These are phyloP conservation scores for Dactylellina drechsleri DNA, from an alignment of 2,329 filamentous ascomycete species.

Conservation along the genomic window DNA sequence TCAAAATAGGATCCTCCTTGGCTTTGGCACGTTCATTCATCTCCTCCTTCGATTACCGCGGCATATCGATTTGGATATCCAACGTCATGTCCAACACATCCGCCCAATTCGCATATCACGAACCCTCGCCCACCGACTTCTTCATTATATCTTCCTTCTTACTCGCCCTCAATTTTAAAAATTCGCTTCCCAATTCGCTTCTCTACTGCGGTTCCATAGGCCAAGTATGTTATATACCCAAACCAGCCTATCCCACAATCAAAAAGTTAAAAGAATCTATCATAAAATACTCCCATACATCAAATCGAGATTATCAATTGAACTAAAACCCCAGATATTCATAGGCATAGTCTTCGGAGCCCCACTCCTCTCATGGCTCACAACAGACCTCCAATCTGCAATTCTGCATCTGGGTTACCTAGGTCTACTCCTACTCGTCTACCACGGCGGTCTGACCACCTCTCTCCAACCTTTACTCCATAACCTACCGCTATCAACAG, in stretches of 20 bases:
- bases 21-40: too few species aligned
- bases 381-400: constrained; percentile 65
- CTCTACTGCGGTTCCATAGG: constrained; percentile 78
- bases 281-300: neutral
- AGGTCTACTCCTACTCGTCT: constrained; percentile 77
- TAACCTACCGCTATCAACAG: constrained; percentile 70
- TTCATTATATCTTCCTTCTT: constrained; percentile 72
- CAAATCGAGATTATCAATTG: neutral
- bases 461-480: constrained; percentile 68
- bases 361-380: constrained; percentile 72
- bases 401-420: constrained; percentile 77
- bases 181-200: constrained; percentile 68
- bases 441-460: constrained; percentile 73
- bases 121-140: constrained; percentile 60
- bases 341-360: constrained; percentile 76
- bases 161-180: constrained; percentile 70
- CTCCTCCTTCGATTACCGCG: too few species aligned
- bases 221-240: constrained; percentile 59
- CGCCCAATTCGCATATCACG: constrained; percentile 38
- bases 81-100: constrained; percentile 3
- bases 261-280: neutral
- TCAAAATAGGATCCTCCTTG: too few species aligned
- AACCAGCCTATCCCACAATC: neutral
- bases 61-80: neutral
- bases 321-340: constrained; percentile 67